Evolutionary conservation across 345 rosid species (phyloP).

Genomic region (Brassica napus): Da-Ae NC_063445.1:8466501-8467000

Average conservation of each 20-base stretch:
- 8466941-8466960: neutral
- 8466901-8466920: conserved; percentile 9
- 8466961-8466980: conserved; percentile 1
- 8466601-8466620: no score
- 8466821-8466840: conserved; percentile 14
- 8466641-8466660: no score
- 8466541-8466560: no score
- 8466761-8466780: conserved; percentile 28
- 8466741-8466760: conserved; percentile 6
- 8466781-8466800: conserved; percentile 11
- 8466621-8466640: no score
- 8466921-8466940: neutral
- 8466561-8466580: no score
- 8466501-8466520: no score
- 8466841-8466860: conserved; percentile 3
- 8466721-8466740: conserved; percentile 22
- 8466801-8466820: neutral
- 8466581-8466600: no score
- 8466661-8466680: no score
- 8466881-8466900: neutral
- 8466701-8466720: no score
- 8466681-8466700: no score
- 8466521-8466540: no score
- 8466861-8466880: conserved; percentile 4
- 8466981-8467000: neutral